Conservation (phyloP, 106 monocot species). For the Acorus gramineus region DNA sequence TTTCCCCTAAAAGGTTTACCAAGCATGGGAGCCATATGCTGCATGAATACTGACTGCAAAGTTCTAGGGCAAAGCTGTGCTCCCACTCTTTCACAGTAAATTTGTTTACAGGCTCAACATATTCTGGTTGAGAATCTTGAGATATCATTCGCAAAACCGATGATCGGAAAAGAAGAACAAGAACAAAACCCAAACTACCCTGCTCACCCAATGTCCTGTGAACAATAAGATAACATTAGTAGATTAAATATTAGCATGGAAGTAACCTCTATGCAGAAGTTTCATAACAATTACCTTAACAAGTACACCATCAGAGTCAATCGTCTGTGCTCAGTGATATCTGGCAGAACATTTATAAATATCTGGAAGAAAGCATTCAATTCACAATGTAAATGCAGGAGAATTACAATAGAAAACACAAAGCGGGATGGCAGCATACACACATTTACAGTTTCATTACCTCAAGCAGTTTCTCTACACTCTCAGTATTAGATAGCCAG, state of each 20-base stretch:
- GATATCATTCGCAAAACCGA: conserved; percentile 19
- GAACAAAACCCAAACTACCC: conserved; percentile 42
- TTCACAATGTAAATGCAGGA: neutral
- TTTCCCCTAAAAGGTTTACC: conserved; percentile 48
- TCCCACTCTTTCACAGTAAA: conserved; percentile 43
- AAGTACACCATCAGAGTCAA: conserved; percentile 69
- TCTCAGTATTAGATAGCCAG: conserved; percentile 55
- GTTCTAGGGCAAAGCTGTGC: conserved; percentile 48
- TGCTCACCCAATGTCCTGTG: conserved; percentile 77
- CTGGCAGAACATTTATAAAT: conserved; percentile 67
- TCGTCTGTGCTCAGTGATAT: conserved; percentile 47
- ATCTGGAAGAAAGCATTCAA: conserved; percentile 33
- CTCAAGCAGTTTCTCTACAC: conserved; percentile 57
- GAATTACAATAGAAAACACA: neutral
- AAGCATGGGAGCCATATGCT: conserved; percentile 80
- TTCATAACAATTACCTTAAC: conserved; percentile 41
- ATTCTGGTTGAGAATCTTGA: too few relatives aligned
- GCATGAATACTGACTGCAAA: conserved; percentile 61
- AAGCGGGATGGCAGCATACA: neutral
- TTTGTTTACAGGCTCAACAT: conserved; percentile 2
- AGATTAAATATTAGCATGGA: conserved; percentile 1
- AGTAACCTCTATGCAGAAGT: neutral
- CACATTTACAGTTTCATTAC: conserved; percentile 19
- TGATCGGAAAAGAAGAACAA: conserved; percentile 46
- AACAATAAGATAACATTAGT: conserved; percentile 1